These are phyloP conservation scores for Zasmidium angulare DNA, from an alignment of 2,329 filamentous ascomycete species.

Conservation along the genomic window DNA sequence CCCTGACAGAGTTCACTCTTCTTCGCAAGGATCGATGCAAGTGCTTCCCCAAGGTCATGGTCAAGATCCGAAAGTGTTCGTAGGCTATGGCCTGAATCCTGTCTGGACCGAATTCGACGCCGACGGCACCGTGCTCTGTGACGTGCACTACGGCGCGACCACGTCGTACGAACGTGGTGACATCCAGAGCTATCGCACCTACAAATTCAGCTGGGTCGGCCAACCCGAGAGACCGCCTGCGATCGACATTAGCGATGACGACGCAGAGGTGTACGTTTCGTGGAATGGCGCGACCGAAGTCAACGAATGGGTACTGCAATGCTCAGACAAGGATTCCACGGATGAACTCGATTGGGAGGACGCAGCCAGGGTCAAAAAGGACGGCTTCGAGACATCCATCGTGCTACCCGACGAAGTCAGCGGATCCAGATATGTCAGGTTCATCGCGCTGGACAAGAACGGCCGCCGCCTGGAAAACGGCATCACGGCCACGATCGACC, in stretches of 20 bases:
- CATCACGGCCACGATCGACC: slow-evolving; percentile 24
- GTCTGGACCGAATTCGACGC: slow-evolving; percentile 42
- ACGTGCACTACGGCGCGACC: slow-evolving; percentile 45
- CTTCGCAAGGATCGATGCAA: slow-evolving; percentile 54
- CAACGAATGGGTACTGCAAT: slow-evolving; percentile 51
- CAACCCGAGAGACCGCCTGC: slow-evolving; percentile 33
- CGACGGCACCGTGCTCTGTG: slow-evolving; percentile 52
- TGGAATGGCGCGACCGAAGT: slow-evolving; percentile 53
- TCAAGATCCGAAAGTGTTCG: slow-evolving; percentile 46
- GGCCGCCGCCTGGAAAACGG: slow-evolving; percentile 26
- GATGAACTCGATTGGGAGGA: slow-evolving; percentile 26
- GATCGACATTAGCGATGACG: slow-evolving; percentile 31
- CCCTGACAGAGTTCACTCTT: slow-evolving; percentile 36
- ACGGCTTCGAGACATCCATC: slow-evolving; percentile 43
- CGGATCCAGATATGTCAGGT: slow-evolving; percentile 25
- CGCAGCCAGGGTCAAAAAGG: slow-evolving; percentile 17
- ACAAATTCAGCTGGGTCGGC: slow-evolving; percentile 53
- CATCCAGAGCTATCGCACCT: slow-evolving; percentile 52
- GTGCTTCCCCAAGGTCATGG: slow-evolving; percentile 49
- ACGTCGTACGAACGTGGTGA: slow-evolving; percentile 39
- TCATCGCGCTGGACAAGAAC: slow-evolving; percentile 30
- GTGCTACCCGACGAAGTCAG: slow-evolving; percentile 18
- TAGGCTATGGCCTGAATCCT: slow-evolving; percentile 53
- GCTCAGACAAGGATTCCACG: slow-evolving; percentile 36
- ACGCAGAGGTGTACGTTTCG: slow-evolving; percentile 48